A percentile compares a stretch with the other conserved stretches of the same genome.
Evolutionary conservation across 768 basidiomycete genomes (phyloP).

Genomic region (Dentipellis fragilis): DNA sequence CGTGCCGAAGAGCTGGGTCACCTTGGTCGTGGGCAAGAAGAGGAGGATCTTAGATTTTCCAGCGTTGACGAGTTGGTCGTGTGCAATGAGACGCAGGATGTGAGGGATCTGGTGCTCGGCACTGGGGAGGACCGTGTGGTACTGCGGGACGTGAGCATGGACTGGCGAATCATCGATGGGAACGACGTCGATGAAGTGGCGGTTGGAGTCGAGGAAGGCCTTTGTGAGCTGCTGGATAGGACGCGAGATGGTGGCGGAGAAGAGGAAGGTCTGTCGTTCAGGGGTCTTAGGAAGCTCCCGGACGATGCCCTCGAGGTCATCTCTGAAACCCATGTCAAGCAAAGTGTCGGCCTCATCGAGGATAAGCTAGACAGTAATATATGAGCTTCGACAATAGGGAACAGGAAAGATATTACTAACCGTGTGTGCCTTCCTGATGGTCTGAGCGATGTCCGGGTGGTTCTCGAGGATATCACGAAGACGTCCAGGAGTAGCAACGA

Average conservation of each 20-base stretch:
- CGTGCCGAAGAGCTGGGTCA: conserved; percentile 66
- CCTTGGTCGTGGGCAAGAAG: conserved; percentile 79
- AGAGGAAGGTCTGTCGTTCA: conserved; percentile 82
- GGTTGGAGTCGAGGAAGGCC: conserved; percentile 44
- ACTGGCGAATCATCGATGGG: conserved; percentile 50
- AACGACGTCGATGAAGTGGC: conserved; percentile 68
- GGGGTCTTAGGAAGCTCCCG: conserved; percentile 48
- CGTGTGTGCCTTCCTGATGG: conserved; percentile 44
- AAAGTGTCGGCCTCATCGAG: conserved; percentile 91
- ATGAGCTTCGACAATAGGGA: conserved; percentile 3
- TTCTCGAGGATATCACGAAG: conserved; percentile 61
- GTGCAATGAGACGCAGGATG: conserved; percentile 66
- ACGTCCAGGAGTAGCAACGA: conserved; percentile 88
- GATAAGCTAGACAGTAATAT: conserved; percentile 45
- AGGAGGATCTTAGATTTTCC: conserved; percentile 65
- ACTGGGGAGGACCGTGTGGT: conserved; percentile 61
- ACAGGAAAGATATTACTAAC: conserved; percentile 29
- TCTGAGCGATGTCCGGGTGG: conserved; percentile 43
- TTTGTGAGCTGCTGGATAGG: conserved; percentile 65
- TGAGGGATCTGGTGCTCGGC: conserved; percentile 69
- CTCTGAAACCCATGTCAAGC: conserved; percentile 86
- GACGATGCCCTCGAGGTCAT: conserved; percentile 71
- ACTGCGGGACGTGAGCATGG: conserved; percentile 72
- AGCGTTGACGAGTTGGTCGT: conserved; percentile 74
- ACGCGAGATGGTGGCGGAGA: conserved; percentile 77